Conservation (phyloP, 1,284 basidiomycete genomes). For the Afroboletus lepidellus region DNA sequence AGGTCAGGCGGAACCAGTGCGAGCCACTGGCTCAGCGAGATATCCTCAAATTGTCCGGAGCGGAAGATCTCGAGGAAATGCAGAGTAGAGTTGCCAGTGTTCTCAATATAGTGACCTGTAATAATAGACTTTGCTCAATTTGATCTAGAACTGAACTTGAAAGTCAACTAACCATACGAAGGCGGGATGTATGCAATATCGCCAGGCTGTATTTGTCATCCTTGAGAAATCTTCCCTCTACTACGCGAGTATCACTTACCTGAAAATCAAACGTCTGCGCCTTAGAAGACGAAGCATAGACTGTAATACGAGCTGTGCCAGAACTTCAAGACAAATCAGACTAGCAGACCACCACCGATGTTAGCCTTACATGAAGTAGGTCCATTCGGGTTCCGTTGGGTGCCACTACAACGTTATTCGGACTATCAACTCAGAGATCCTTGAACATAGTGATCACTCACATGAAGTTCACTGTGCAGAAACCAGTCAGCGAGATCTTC, state of each 20-base stretch:
- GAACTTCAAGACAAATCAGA: conserved; percentile 31
- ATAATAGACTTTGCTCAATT: neutral
- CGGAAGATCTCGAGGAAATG: conserved; percentile 64
- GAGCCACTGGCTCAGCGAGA: conserved; percentile 53
- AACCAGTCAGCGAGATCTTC: neutral
- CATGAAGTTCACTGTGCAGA: conserved; percentile 49
- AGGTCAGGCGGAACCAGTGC: conserved; percentile 53
- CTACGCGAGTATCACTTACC: conserved; percentile 20
- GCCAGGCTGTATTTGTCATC: conserved; percentile 41
- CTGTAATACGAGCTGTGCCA: conserved; percentile 47
- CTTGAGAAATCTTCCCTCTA: neutral
- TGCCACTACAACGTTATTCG: conserved; percentile 42
- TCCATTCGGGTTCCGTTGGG: conserved; percentile 47
- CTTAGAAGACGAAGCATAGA: conserved; percentile 37
- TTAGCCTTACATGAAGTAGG: conserved; percentile 33
- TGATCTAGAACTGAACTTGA: neutral
- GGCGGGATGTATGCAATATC: conserved; percentile 59
- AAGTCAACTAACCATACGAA: conserved; percentile 40
- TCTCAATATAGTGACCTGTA: conserved; percentile 66
- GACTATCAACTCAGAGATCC: neutral
- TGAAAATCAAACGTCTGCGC: conserved; percentile 48
- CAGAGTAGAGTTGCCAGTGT: conserved; percentile 60
- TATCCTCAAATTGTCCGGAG: conserved; percentile 42
- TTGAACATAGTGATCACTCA: conserved; percentile 30
- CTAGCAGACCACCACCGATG: neutral